Evolutionary conservation across 495 filamentous ascomycete species (phyloP), one percentile per base, ranked within the genome.

Genomic region (Talaromyces ruber): DNA sequence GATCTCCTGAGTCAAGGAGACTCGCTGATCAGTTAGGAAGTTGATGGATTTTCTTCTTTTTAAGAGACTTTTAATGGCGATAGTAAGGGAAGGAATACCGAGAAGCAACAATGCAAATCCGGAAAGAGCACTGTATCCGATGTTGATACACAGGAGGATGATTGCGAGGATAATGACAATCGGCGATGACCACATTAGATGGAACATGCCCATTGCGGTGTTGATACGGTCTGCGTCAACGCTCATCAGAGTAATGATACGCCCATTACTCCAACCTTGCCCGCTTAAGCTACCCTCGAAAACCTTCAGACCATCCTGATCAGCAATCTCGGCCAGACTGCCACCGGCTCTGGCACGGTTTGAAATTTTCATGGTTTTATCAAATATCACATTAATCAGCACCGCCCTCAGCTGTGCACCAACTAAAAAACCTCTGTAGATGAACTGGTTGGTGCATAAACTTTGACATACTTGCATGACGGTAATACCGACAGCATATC

Each of bases 211-310:
- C 14, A 79, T 88, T 3, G 91, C 91, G 67, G 89, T 84, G 67
- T 97, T 92, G 63, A 98, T 80, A 58, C 92, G 89, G 73, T 93
- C 92, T 16, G 93, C 92, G 67, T 98, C 93, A 43, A 92, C 90
- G 61, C 88, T 89, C 93, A 98, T 97, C 66, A 98, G 69, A 60
- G 93, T 95, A 64, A 93, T 83, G 29, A 98, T 88, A 60, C 89
- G 83, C 21, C 93, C 93, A 68, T 97, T 98, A 51, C 85, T 84
- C 93, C 93, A 98, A 21, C 92, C 92, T 28, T 45, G 68, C 29
- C 74, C 65, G 26, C 70, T 24, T 80, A 70, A 59, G 68, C 70
- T 53, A 67, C 67, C 69, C 78, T 77, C 57, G 76, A 68, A 70
- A 34, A 81, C 76, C 61, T 82, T 84, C 1, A 74, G 72, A 45